Evolutionary conservation across 148 eudicot species (phyloP).

Genomic region (Pharnaceum exiguum): DNA sequence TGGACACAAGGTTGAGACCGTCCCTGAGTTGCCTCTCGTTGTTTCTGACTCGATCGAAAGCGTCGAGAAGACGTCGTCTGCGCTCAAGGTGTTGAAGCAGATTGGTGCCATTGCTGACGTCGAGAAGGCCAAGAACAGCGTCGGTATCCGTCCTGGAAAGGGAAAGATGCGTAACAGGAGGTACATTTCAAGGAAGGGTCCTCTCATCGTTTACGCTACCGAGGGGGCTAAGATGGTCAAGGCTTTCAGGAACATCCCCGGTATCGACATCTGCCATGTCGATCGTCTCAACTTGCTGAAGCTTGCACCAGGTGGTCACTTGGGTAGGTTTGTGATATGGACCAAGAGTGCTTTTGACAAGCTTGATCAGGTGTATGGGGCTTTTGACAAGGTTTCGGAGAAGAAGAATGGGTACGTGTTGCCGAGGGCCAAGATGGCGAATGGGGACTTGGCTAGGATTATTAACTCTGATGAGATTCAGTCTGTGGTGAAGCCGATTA

Average conservation of each 20-base stretch:
- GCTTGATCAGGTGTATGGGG: constrained; percentile 66
- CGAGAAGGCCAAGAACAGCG: constrained; percentile 70
- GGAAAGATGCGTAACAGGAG: constrained; percentile 85
- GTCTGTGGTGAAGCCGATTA: constrained; percentile 70
- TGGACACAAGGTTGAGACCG: constrained; percentile 54
- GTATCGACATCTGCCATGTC: constrained; percentile 67
- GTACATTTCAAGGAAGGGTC: constrained; percentile 65
- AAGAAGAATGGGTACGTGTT: constrained; percentile 68
- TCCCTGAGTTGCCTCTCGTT: constrained; percentile 59
- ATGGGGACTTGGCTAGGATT: constrained; percentile 80
- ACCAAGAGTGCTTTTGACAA: constrained; percentile 82
- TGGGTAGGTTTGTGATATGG: constrained; percentile 84
- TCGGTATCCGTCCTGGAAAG: constrained; percentile 61
- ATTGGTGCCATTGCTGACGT: constrained; percentile 64
- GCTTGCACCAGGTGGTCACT: constrained; percentile 87
- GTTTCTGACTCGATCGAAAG: constrained; percentile 51
- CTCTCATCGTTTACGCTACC: constrained; percentile 63
- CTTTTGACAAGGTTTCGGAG: constrained; percentile 63
- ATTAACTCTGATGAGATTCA: constrained; percentile 86
- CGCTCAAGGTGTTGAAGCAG: constrained; percentile 50
- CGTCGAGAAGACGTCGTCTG: constrained; percentile 58
- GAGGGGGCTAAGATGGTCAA: constrained; percentile 74
- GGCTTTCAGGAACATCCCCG: constrained; percentile 76
- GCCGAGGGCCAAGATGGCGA: constrained; percentile 77
- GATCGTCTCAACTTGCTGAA: constrained; percentile 67